Base-by-base conservation (phyloP, 164 flowering plant species). In the Litsea cubeba region DNA sequence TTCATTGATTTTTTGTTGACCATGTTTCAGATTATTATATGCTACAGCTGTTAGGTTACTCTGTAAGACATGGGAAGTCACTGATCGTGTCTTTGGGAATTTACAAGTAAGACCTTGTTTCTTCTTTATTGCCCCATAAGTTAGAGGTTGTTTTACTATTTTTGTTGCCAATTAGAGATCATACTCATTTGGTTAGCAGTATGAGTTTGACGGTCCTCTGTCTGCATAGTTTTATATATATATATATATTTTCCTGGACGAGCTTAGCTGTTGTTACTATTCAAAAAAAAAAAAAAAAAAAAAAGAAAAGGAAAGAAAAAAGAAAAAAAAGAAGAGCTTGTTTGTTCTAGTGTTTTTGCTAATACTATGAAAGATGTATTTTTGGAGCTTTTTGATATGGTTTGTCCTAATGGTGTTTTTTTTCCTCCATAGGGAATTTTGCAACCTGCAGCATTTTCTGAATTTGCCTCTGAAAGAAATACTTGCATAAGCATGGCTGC, bases 21-120 rank as follows among this genome's bases (percentile, higher is more conserved):
- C 25, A 32, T 69, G 60, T 74, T 72, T 71, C 88, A 94, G 99
- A 72, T 85, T 87, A 57, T 76, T 96, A 75, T 83, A 84, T 82
- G 93, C 97, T 71, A 89, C 95, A 71, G 93, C 94, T 14, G 80
- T 76, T 84, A 95, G 98, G 68, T 82, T 94, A 80, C 88, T 96
- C 75, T 94, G 93, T 79, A 92, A 90, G 86, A 87, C 97, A 50
- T 96, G 99, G 97, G 94, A 90, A 86, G 82, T 80, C 78, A 92
- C 91, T 81, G 97, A 92, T 77, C 92, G 92, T 77, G 88, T 89
- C 74, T 96, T 96, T 87, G 92, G 86, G 67, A 85, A 77, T 84
- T 81, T 96, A 85, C 95, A 90, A 76, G 99, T 92, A 84, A 86
- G 86, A 22, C 70, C 15, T 64, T 2, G 10, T 54, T n/a, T 51